These are phyloP conservation scores for Angophora floribunda DNA, from an alignment of 345 rosid species.

Conservation along the genomic window DNA sequence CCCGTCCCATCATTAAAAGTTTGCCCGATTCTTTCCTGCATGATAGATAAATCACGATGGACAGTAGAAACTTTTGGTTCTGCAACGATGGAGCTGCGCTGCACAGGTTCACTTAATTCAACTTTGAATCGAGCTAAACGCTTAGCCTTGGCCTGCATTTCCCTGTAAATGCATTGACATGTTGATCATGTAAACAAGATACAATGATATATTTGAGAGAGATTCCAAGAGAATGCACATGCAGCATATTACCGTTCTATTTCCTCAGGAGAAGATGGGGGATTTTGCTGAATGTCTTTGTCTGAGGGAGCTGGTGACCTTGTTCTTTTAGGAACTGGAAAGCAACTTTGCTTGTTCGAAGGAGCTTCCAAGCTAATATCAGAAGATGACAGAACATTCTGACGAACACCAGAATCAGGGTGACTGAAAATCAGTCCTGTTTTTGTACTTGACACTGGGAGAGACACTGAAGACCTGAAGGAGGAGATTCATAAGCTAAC, in stretches of 20 bases:
- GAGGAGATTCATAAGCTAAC: not conserved
- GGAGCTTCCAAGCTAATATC: slow-evolving; percentile 7
- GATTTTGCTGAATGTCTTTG: slow-evolving; percentile 32
- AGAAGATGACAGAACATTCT: slow-evolving; percentile 9
- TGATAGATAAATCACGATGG: slow-evolving; percentile 18
- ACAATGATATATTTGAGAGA: not conserved
- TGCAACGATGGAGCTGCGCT: slow-evolving; percentile 20
- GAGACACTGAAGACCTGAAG: slow-evolving; percentile 33
- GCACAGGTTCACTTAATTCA: slow-evolving; percentile 43
- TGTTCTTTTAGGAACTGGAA: slow-evolving; percentile 43
- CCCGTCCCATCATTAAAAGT: slow-evolving; percentile 19
- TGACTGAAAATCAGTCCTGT: slow-evolving; percentile 11
- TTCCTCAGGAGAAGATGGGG: slow-evolving; percentile 27
- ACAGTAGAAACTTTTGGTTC: slow-evolving; percentile 23
- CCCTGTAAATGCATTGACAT: slow-evolving; percentile 25
- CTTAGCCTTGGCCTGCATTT: slow-evolving; percentile 81
- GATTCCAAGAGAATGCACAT: not conserved
- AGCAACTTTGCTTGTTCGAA: slow-evolving; percentile 10
- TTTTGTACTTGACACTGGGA: slow-evolving; percentile 27
- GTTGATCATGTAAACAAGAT: not conserved
- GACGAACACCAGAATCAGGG: slow-evolving; percentile 14
- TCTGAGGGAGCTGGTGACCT: slow-evolving; percentile 52
- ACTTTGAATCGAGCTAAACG: slow-evolving; percentile 71
- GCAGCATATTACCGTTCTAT: slow-evolving; percentile 50
- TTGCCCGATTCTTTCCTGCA: slow-evolving; percentile 14